phyloP scores from a whole-genome alignment of 768 basidiomycete species.

The Collybiopsis luxurians region DNA sequence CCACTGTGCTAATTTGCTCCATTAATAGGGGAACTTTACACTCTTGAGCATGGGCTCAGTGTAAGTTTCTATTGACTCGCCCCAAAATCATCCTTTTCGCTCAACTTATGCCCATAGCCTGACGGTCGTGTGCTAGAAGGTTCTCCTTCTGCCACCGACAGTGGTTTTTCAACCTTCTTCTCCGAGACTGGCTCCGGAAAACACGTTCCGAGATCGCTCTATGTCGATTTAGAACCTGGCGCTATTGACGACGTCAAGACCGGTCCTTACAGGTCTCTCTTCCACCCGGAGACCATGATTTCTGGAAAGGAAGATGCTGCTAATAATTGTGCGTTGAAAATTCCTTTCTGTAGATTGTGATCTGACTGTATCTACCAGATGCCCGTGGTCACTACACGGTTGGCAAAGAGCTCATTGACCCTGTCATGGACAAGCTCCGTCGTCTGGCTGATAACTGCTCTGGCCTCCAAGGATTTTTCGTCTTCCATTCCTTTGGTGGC shows the following conservation, averaged over 20 bases:
- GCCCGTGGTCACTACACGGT: conserved; percentile 98
- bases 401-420: conserved; percentile 97
- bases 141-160: conserved; percentile 67
- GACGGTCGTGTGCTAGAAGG: conserved; percentile 84
- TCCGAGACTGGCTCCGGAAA: conserved; percentile 92
- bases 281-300: conserved; percentile 97
- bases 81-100: neutral
- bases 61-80: conserved; percentile 45
- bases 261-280: conserved; percentile 88
- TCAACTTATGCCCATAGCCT: conserved; percentile 50
- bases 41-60: conserved; percentile 94
- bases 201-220: conserved; percentile 94
- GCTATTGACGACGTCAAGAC: conserved; percentile 94
- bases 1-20: conserved; percentile 15
- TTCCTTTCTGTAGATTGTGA: conserved; percentile 13
- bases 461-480: conserved; percentile 98
- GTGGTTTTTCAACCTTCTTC: conserved; percentile 98
- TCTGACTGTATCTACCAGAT: conserved; percentile 46
- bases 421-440: conserved; percentile 93
- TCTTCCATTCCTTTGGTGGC: conserved; percentile 99
- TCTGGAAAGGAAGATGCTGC: conserved; percentile 99
- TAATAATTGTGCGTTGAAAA: conserved; percentile 83
- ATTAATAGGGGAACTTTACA: conserved; percentile 90
- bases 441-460: conserved; percentile 94
- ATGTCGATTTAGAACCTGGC: conserved; percentile 94